A percentile compares a stretch with the other conserved stretches of the same genome.
These are phyloP conservation scores for Clonostachys sp. DNA, from an alignment of 2,329 filamentous ascomycete genomes.

Conservation along the genomic window DNA sequence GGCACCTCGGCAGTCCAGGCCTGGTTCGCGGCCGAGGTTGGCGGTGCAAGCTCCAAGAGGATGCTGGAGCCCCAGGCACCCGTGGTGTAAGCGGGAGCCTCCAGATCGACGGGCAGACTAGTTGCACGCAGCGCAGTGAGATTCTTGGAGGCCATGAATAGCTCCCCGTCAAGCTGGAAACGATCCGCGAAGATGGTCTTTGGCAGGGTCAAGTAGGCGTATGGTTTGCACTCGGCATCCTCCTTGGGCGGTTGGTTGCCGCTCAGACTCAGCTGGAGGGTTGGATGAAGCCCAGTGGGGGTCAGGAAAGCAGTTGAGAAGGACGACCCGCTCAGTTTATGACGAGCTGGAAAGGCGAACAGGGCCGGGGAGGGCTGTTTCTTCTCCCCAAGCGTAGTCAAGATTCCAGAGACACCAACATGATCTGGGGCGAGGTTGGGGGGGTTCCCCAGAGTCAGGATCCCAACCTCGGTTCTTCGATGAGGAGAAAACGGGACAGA, in stretches of 20 bases:
- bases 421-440: conserved; percentile 62
- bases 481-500: conserved; percentile 30
- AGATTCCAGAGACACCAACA: conserved; percentile 70
- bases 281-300: conserved; percentile 81
- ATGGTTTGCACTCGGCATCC: conserved; percentile 62
- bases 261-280: conserved; percentile 63
- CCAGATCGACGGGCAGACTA: conserved; percentile 72
- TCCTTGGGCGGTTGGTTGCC: conserved; percentile 37
- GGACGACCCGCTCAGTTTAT: conserved; percentile 52
- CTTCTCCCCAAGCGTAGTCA: conserved; percentile 75
- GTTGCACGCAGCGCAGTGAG: conserved; percentile 54
- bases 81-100: conserved; percentile 81
- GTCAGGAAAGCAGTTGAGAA: conserved; percentile 62
- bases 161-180: conserved; percentile 72
- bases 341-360: conserved; percentile 80
- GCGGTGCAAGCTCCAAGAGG: conserved; percentile 67
- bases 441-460: conserved; percentile 63
- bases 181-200: conserved; percentile 79
- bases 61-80: conserved; percentile 74
- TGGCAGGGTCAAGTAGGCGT: conserved; percentile 80
- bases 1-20: conserved; percentile 69
- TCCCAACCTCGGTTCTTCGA: conserved; percentile 72
- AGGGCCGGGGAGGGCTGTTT: conserved; percentile 64
- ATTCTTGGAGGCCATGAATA: conserved; percentile 80
- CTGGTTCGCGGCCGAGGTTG: conserved; percentile 26